Evolutionary conservation across 257 asterid genomes (phyloP), one percentile per base, ranked within the genome.

Genomic region (Striga asiatica): DNA sequence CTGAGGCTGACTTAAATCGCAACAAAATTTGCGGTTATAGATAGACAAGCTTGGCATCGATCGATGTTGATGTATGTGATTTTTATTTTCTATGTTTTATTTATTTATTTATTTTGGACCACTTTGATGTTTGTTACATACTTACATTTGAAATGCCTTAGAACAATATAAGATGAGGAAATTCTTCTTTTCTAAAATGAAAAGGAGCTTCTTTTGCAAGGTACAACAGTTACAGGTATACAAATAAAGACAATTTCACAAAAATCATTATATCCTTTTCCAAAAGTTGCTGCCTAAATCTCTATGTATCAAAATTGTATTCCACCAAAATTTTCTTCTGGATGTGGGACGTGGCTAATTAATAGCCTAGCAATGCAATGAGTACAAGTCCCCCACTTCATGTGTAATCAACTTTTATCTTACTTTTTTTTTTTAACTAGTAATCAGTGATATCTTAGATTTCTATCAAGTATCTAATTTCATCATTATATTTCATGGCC

Each of bases 211-310:
- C 2, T 28, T 60, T 19, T 14, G 52, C 63, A 32, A 53, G 22
- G 25, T 14, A 25, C 27, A 23, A 34, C 20, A 25, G 49, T 9
- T 31, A 48, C 25, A n/a, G n/a, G n/a, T n/a, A n/a, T 47, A 49
- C 17, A 49, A 22, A 24, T 57, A 45, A 32, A 50, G 66, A 69
- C 66, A 70, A 64, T 45, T 64, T 3, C 6, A 52, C 11, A 51
- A 43, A 64, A 43, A 64, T 35, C n/a, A 41, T 58, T 63, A 17
- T 9, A 50, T 51, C 28, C 50, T 54, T 28, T 32, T 6, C n/a
- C 38, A 22, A 22, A 61, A 34, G 50, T 61, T 68, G 68, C 19
- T 32, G 17, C 58, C 6, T 22, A 19, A 37, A 62, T 51, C 50
- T 23, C 37, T 35, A 13, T 8, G 22, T n/a, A 38, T 56, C 24